Conservation (phyloP, 495 filamentous ascomycete genomes). For the Neurospora sp. region DNA sequence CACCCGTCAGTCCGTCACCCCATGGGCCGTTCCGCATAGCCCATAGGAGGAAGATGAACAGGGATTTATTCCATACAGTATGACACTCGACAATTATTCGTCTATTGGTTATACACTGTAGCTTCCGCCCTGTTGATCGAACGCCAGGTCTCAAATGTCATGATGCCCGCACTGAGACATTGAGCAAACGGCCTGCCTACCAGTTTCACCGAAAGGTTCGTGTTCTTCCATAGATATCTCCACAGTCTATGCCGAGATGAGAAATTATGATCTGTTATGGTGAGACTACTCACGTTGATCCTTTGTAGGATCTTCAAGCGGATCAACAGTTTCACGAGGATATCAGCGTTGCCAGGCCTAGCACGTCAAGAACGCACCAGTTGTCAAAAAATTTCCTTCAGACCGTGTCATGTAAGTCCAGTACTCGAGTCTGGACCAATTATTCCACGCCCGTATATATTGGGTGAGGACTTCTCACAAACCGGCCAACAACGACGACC, state of each 20-base stretch:
- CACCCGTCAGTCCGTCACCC: not conserved
- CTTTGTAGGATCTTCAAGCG: not conserved
- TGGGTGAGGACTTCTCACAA: not conserved
- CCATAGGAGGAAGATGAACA: not conserved
- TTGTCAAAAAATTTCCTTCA: not conserved
- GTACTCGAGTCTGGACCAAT: not conserved
- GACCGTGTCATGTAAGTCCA: not conserved
- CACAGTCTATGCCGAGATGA: not conserved
- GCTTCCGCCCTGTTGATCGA: not conserved
- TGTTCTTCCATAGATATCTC: not conserved
- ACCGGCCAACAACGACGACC: not conserved
- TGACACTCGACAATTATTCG: not conserved
- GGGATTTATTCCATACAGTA: not conserved
- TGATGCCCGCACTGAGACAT: not conserved
- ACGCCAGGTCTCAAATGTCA: not conserved
- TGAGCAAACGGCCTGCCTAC: not conserved
- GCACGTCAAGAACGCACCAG: not conserved
- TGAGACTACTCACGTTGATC: not conserved
- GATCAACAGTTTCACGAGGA: not conserved
- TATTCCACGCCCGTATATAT: not conserved
- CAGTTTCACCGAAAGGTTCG: not conserved
- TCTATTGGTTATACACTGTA: not conserved
- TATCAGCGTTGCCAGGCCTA: not conserved
- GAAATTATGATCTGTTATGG: not conserved
- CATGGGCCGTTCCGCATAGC: not conserved